Percentiles rank a stretch among this genome's conserved stretches.
Conservation (phyloP, 129 eudicot genomes). For the Logfia minima region DNA sequence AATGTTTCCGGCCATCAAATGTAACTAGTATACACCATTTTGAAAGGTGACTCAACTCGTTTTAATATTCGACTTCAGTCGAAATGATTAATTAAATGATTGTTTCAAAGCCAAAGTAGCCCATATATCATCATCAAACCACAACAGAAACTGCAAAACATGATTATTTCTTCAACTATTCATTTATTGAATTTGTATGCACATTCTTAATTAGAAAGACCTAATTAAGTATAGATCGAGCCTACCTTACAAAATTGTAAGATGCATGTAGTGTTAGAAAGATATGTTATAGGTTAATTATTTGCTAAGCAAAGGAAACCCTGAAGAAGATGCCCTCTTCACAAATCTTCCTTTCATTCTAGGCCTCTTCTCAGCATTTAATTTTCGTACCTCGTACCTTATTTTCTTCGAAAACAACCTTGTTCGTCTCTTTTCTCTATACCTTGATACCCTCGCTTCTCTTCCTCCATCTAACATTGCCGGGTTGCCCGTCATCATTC, state of each 20-base stretch:
- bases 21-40: too few relatives aligned
- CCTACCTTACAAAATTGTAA: neutral
- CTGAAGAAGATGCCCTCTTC: constrained; percentile 42
- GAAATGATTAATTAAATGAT: too few relatives aligned
- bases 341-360: constrained; percentile 91
- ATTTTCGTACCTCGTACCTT: constrained; percentile 77
- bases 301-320: constrained; percentile 47
- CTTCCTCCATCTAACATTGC: constrained; percentile 60
- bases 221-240: neutral
- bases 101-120: neutral
- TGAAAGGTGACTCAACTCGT: too few relatives aligned
- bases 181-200: neutral
- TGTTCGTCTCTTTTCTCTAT: constrained; percentile 81
- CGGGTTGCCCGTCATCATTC: constrained; percentile 44
- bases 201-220: neutral
- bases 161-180: neutral
- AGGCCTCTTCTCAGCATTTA: constrained; percentile 90
- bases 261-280: constrained; percentile 14
- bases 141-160: neutral
- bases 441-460: constrained; percentile 82
- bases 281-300: constrained; percentile 28
- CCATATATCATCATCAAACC: neutral
- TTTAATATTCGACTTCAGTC: neutral
- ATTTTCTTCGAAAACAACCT: constrained; percentile 87
- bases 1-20: too few relatives aligned